Evolutionary conservation across 2,329 filamentous ascomycete species (phyloP).

Genomic region (Phaeophleospora eucalypticola): DNA sequence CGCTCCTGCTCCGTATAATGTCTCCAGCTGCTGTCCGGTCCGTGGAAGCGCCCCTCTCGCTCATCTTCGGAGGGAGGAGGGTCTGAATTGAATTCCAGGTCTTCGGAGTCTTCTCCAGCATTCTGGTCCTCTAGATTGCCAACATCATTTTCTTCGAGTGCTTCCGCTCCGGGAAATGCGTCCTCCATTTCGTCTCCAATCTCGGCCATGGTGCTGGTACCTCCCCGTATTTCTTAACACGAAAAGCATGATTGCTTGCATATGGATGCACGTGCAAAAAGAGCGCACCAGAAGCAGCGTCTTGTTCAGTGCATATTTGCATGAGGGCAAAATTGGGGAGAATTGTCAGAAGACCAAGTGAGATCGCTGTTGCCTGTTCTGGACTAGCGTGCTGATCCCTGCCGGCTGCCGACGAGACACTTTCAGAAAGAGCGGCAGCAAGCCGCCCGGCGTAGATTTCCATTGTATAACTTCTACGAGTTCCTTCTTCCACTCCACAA

Average conservation of each 20-base stretch:
- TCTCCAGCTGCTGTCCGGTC: slow-evolving; percentile 64
- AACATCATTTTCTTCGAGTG: background rate
- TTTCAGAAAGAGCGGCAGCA: background rate
- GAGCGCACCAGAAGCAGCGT: no score
- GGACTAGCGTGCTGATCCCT: background rate
- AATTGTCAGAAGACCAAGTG: background rate
- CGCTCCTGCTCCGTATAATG: slow-evolving; percentile 59
- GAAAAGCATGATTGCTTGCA: no score
- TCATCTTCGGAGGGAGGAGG: slow-evolving; percentile 13
- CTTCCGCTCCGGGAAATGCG: background rate
- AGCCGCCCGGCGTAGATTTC: background rate
- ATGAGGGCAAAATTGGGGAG: no score
- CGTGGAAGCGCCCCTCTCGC: slow-evolving; percentile 65
- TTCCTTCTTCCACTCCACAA: background rate
- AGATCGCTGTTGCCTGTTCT: background rate
- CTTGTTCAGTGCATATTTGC: no score
- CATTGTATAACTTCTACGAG: background rate
- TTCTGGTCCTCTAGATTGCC: slow-evolving; percentile 1
- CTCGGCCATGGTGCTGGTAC: slow-evolving; percentile 19
- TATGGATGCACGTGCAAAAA: no score
- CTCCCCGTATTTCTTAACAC: no score
- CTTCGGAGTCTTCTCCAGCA: background rate
- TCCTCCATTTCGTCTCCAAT: slow-evolving; percentile 10
- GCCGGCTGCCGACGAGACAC: background rate
- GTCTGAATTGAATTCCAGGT: slow-evolving; percentile 3